Conservation (phyloP, 371 early-diverging fungal species). For the Syncephalis fuscata region DNA sequence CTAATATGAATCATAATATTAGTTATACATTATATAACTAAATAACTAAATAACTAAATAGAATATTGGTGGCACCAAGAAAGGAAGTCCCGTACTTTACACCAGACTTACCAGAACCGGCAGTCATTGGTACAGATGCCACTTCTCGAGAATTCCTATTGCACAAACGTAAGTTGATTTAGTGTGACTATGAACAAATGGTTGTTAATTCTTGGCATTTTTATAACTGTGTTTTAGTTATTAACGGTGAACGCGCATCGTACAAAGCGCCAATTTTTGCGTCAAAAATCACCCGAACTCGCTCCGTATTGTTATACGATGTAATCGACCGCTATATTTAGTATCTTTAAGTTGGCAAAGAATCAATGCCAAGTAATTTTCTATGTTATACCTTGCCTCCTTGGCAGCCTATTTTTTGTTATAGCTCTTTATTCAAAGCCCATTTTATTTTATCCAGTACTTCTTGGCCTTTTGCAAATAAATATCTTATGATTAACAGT, state of each 20-base stretch:
- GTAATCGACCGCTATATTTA: not conserved
- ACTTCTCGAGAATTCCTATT: not conserved
- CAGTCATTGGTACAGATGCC: not conserved
- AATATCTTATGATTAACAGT: no score
- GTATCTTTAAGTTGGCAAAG: no score
- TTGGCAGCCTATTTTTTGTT: no score
- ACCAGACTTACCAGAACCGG: not conserved
- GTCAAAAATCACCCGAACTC: not conserved
- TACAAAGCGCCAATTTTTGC: not conserved
- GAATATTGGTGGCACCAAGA: not conserved
- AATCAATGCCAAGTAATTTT: no score
- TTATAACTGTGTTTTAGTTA: not conserved
- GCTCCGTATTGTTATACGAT: not conserved
- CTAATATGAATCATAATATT: no score
- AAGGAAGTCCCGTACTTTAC: not conserved
- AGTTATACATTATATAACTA: no score
- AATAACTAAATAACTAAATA: no score
- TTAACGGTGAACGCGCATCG: not conserved
- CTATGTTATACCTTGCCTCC: no score
- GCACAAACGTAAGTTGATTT: not conserved
- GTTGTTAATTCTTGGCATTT: no score
- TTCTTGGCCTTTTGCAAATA: no score
- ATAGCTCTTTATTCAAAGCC: no score
- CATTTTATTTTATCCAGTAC: no score
- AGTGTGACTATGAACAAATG: not conserved